phyloP scores from a whole-genome alignment of 2,329 filamentous ascomycete species.

The Xylaria sp. region DNA sequence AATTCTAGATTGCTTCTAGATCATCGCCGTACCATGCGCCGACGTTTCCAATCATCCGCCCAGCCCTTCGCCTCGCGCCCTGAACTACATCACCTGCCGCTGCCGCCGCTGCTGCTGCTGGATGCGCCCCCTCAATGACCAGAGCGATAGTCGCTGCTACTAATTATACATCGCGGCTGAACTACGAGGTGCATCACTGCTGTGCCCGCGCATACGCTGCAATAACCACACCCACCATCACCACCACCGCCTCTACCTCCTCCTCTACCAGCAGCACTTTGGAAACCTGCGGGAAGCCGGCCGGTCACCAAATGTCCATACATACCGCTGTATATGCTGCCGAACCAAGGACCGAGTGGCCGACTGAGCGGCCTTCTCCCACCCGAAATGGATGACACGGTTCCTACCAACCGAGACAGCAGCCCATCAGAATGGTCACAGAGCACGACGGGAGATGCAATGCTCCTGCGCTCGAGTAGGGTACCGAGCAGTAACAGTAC shows the following conservation, averaged over 20 bases:
- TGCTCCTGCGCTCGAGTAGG: constrained; percentile 42
- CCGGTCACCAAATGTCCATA: constrained; percentile 45
- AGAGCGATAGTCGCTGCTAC: constrained; percentile 40
- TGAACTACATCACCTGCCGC: constrained; percentile 17
- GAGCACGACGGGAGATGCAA: constrained; percentile 47
- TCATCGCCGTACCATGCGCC: constrained; percentile 42
- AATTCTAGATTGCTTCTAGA: constrained; percentile 35
- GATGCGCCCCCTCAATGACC: constrained; percentile 45
- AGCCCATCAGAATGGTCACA: constrained; percentile 52
- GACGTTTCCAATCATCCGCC: constrained; percentile 38
- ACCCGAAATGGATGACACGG: constrained; percentile 59
- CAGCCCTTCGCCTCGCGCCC: constrained; percentile 38
- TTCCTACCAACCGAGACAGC: constrained; percentile 53
- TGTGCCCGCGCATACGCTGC: constrained; percentile 39
- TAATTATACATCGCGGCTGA: constrained; percentile 42
- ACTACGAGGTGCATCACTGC: constrained; percentile 41
- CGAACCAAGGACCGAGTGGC: constrained; percentile 59
- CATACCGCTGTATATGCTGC: constrained; percentile 52
- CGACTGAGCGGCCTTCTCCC: constrained; percentile 58
- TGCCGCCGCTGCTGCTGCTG: constrained; percentile 39
- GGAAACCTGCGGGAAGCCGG: constrained; percentile 41
- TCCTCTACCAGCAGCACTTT: constrained; percentile 4
- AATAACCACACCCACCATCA: constrained; percentile 2
- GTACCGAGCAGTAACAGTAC: constrained; percentile 38
- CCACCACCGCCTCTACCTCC: background rate